Percentiles rank a stretch among this genome's conserved stretches.
Evolutionary conservation across 1,139 yeast species (phyloP).

Genomic region (Pichia sp.): DNA sequence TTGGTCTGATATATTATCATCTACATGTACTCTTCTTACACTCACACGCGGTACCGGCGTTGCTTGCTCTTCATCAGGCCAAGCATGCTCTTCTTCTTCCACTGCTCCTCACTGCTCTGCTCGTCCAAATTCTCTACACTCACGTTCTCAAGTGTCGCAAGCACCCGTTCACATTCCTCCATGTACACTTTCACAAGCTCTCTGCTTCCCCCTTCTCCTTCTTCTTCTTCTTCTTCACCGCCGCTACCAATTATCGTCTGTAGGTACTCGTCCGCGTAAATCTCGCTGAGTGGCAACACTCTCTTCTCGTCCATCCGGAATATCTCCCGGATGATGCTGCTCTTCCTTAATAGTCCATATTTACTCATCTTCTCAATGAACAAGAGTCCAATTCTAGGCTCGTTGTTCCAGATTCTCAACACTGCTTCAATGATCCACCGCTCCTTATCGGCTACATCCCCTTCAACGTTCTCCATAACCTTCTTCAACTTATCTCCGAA

Average conservation of each 20-base stretch:
- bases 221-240: constrained; percentile 12
- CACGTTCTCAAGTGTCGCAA: constrained; percentile 1
- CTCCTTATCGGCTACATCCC: constrained; percentile 27
- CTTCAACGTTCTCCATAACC: constrained; percentile 25
- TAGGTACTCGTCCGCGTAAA: constrained; percentile 25
- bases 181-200: not conserved
- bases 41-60: not conserved
- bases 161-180: not conserved
- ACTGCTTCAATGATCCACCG: constrained; percentile 54
- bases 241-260: constrained; percentile 23
- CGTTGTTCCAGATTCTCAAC: constrained; percentile 69
- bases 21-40: not conserved
- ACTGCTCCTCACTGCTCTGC: constrained; percentile 8
- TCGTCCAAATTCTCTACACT: constrained; percentile 1
- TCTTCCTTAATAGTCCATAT: constrained; percentile 22
- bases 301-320: constrained; percentile 30
- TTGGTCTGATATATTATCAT: too few relatives aligned
- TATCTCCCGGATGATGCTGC: constrained; percentile 38
- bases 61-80: constrained; percentile 9
- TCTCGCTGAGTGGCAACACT: constrained; percentile 19
- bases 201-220: constrained; percentile 10
- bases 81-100: constrained; percentile 11
- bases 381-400: constrained; percentile 74
- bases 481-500: constrained; percentile 35
- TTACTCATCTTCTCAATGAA: constrained; percentile 50